Evolutionary conservation across 2,329 filamentous ascomycete genomes (phyloP).

Genomic region (Alternaria atra): DNA sequence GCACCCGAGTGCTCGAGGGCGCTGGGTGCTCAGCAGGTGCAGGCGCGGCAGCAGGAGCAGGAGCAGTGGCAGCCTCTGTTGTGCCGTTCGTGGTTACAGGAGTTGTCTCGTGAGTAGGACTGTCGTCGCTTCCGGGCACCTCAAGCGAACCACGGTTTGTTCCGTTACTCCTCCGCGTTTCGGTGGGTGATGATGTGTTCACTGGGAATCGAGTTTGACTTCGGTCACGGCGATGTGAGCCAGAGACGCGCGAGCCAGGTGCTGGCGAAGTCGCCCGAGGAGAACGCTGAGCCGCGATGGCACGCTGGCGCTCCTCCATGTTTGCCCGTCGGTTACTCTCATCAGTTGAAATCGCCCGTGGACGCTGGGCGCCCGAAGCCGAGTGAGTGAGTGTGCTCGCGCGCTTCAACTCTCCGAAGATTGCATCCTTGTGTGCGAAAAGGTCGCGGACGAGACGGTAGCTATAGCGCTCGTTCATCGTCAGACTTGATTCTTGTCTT

Average conservation of each 20-base stretch:
- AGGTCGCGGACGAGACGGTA: slow-evolving; percentile 91
- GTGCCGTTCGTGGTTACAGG: slow-evolving; percentile 51
- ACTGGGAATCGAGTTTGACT: slow-evolving; percentile 88
- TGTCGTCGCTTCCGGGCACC: slow-evolving; percentile 72
- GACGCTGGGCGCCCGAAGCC: slow-evolving; percentile 67
- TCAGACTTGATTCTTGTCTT: slow-evolving; percentile 85
- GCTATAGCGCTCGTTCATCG: slow-evolving; percentile 93
- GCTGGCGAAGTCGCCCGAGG: slow-evolving; percentile 77
- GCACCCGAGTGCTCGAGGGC: slow-evolving; percentile 47
- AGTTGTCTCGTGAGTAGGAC: slow-evolving; percentile 47
- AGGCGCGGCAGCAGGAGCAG: slow-evolving; percentile 20
- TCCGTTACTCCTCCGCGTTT: slow-evolving; percentile 64
- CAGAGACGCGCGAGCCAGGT: slow-evolving; percentile 59
- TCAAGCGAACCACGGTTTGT: slow-evolving; percentile 74
- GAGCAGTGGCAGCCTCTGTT: slow-evolving; percentile 32
- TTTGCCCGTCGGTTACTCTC: slow-evolving; percentile 93
- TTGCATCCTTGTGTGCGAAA: slow-evolving; percentile 93
- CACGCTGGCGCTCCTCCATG: slow-evolving; percentile 91
- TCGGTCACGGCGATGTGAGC: slow-evolving; percentile 72
- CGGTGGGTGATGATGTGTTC: slow-evolving; percentile 60
- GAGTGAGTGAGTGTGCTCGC: slow-evolving; percentile 75
- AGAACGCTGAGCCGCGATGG: slow-evolving; percentile 71
- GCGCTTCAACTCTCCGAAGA: slow-evolving; percentile 96
- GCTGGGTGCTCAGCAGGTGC: slow-evolving; percentile 40
- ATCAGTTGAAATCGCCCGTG: slow-evolving; percentile 90